Percentiles rank a stretch among this genome's conserved stretches.
Conservation (phyloP, 352 stramenopile species). For the Phytophthora megakarya region DNA sequence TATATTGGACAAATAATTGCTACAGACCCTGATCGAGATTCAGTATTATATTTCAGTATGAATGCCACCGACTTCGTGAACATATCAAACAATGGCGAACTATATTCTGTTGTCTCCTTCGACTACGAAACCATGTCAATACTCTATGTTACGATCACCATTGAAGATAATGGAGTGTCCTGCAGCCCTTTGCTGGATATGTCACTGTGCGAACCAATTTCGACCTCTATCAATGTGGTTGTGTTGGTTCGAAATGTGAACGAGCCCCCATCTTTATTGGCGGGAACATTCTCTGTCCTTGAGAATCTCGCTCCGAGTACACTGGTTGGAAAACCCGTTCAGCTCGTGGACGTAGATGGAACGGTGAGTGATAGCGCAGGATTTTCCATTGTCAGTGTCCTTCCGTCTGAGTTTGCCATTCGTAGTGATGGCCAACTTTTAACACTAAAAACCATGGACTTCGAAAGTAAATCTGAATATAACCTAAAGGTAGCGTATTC, state of each 20-base stretch:
- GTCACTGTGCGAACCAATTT: constrained; percentile 19
- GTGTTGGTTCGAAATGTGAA: constrained; percentile 49
- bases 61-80: constrained; percentile 42
- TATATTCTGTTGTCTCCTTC: constrained; percentile 30
- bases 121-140: constrained; percentile 45
- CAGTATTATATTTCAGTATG: constrained; percentile 31
- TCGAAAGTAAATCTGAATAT: constrained; percentile 32
- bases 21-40: constrained; percentile 44
- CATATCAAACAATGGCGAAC: constrained; percentile 24
- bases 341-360: constrained; percentile 51
- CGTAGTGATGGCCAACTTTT: constrained; percentile 49
- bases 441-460: constrained; percentile 45
- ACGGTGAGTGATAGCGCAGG: constrained; percentile 27
- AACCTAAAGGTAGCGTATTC: constrained; percentile 20
- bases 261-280: constrained; percentile 42
- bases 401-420: constrained; percentile 43
- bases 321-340: constrained; percentile 48
- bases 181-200: constrained; percentile 24
- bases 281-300: constrained; percentile 27
- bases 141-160: constrained; percentile 38
- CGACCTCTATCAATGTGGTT: not conserved
- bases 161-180: constrained; percentile 43
- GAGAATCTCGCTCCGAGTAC: constrained; percentile 54
- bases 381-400: constrained; percentile 36
- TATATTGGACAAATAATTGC: constrained; percentile 45